A percentile compares a stretch with the other conserved stretches of the same genome.
Evolutionary conservation across 768 basidiomycete species (phyloP).

Genomic region (Boletus sensibilis): DNA sequence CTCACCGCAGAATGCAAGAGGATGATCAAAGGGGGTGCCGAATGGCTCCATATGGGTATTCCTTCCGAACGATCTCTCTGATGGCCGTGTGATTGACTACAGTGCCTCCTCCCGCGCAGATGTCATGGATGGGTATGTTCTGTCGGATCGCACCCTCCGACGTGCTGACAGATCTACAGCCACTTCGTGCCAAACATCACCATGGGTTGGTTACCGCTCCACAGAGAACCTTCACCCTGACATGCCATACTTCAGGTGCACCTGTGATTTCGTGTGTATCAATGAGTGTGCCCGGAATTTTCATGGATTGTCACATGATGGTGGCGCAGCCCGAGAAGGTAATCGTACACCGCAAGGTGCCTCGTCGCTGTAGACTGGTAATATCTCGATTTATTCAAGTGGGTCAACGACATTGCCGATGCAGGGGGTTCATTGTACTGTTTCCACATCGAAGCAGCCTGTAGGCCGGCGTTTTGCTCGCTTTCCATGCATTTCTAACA

Average conservation of each 20-base stretch:
- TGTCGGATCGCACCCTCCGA: neutral
- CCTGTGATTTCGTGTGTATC: conserved; percentile 84
- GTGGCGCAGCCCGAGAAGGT: conserved; percentile 91
- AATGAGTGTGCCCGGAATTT: conserved; percentile 89
- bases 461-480: conserved; percentile 43
- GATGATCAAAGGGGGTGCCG: conserved; percentile 93
- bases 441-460: conserved; percentile 93
- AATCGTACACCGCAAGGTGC: conserved; percentile 4
- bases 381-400: conserved; percentile 47
- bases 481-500: conserved; percentile 17
- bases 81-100: conserved; percentile 12
- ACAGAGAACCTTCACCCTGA: conserved; percentile 10
- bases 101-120: conserved; percentile 47
- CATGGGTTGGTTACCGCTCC: conserved; percentile 62
- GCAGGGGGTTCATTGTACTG: conserved; percentile 95
- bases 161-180: conserved; percentile 40
- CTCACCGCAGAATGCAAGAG: conserved; percentile 93
- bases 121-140: conserved; percentile 91
- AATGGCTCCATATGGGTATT: conserved; percentile 97
- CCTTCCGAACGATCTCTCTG: neutral
- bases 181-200: conserved; percentile 99
- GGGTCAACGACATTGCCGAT: conserved; percentile 94
- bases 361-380: neutral
- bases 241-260: conserved; percentile 56
- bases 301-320: conserved; percentile 99